Percentiles rank a stretch among this genome's conserved stretches.
phyloP scores from a whole-genome alignment of 345 rosid species.

The Eucalyptus marginata region DNA sequence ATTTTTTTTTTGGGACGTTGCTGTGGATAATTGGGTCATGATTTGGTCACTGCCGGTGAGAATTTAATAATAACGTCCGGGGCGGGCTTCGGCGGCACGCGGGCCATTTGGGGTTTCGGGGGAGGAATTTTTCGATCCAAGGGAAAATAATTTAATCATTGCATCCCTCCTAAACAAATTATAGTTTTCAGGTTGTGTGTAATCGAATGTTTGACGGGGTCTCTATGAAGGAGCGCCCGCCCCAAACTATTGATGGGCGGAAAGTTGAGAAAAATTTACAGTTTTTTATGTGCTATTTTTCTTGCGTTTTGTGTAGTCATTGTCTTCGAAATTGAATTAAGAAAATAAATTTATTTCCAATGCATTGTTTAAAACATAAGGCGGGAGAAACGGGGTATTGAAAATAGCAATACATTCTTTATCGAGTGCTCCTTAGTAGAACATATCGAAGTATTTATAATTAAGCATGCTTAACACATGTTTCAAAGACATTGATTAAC shows the following conservation, averaged over 20 bases:
- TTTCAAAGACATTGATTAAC: background rate
- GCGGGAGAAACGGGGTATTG: background rate
- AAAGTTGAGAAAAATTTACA: background rate
- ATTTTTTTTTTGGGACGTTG: background rate
- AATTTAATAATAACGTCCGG: background rate
- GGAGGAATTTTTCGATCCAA: background rate
- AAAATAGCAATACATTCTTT: background rate
- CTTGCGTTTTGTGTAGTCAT: accelerated
- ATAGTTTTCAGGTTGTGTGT: background rate
- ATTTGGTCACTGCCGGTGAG: background rate
- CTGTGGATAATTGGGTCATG: background rate
- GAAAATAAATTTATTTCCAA: background rate
- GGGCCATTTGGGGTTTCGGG: background rate
- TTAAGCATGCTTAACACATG: accelerated
- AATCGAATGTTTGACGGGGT: background rate
- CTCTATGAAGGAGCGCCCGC: too few species aligned
- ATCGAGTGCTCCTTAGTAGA: accelerated
- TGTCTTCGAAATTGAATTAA: background rate
- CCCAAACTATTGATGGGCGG: background rate
- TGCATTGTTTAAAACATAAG: background rate
- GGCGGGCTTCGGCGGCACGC: background rate
- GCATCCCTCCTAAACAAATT: background rate
- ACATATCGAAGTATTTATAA: background rate
- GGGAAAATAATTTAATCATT: background rate
- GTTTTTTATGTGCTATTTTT: background rate